phyloP scores from a whole-genome alignment of 2,329 filamentous ascomycete species.

The Tolypocladium endophyticum region DNA sequence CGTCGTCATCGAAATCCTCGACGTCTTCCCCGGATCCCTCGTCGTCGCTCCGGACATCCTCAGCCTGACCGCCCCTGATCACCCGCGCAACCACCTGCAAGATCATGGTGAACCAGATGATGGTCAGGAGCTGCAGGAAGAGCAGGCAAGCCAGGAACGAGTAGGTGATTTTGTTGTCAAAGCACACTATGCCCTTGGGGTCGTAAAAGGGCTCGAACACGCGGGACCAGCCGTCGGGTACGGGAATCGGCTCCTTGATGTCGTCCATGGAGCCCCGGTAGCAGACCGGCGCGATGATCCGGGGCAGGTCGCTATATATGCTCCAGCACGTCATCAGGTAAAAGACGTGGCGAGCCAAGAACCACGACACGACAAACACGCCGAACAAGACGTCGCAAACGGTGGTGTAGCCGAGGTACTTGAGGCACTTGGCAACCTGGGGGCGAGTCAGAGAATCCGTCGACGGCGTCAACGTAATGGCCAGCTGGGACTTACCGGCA shows the following conservation, averaged over 20 bases:
- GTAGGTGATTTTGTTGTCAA: slow-evolving; percentile 63
- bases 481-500: slow-evolving; percentile 52
- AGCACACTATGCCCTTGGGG: slow-evolving; percentile 67
- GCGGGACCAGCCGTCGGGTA: slow-evolving; percentile 44
- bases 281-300: slow-evolving; percentile 56
- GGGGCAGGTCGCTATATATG: slow-evolving; percentile 56
- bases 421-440: slow-evolving; percentile 83
- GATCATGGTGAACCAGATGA: slow-evolving; percentile 89
- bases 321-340: slow-evolving; percentile 77
- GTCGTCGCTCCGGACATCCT: slow-evolving; percentile 81
- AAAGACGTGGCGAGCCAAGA: slow-evolving; percentile 69
- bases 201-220: slow-evolving; percentile 65
- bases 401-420: slow-evolving; percentile 69
- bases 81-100: slow-evolving; percentile 71
- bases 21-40: slow-evolving; percentile 52
- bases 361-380: slow-evolving; percentile 77
- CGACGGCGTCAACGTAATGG: not conserved
- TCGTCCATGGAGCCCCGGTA: slow-evolving; percentile 51
- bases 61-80: slow-evolving; percentile 62
- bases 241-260: slow-evolving; percentile 40
- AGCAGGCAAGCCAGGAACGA: slow-evolving; percentile 68
- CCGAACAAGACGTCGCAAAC: slow-evolving; percentile 78
- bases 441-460: not conserved
- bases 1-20: not conserved
- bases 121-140: slow-evolving; percentile 66